These are phyloP conservation scores for Aureobasidium sp. DNA, from an alignment of 2,329 filamentous ascomycete species.

Conservation along the genomic window DNA sequence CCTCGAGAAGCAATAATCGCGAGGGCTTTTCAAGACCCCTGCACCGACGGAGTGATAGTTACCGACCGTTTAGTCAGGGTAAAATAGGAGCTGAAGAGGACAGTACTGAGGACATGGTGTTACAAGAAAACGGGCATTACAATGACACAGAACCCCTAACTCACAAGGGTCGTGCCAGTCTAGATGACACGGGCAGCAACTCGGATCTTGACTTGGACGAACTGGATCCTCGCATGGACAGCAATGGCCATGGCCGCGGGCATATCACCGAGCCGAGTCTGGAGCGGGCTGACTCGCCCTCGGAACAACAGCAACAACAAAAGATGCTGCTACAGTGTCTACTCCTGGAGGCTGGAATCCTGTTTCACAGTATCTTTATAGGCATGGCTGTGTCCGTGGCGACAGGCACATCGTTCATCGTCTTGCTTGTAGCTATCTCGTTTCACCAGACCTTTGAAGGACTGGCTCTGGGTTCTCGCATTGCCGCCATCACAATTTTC, in stretches of 20 bases:
- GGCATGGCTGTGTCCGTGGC: slow-evolving; percentile 67
- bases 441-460: slow-evolving; percentile 68
- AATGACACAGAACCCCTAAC: neutral
- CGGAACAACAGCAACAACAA: slow-evolving; percentile 39
- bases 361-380: slow-evolving; percentile 73
- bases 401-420: slow-evolving; percentile 55
- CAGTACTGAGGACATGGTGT: neutral
- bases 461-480: slow-evolving; percentile 63
- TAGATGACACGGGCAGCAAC: slow-evolving; percentile 21
- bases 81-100: slow-evolving; percentile 18
- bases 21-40: neutral
- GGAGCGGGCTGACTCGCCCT: neutral
- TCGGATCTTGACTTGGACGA: slow-evolving; percentile 27
- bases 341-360: slow-evolving; percentile 67
- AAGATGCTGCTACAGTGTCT: slow-evolving; percentile 67
- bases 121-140: neutral
- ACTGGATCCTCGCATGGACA: slow-evolving; percentile 23
- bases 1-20: neutral
- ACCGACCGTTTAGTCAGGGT: slow-evolving; percentile 24
- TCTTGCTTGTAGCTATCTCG: slow-evolving; percentile 61
- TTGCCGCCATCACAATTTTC: slow-evolving; percentile 64
- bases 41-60: slow-evolving; percentile 20
- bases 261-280: neutral
- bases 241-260: slow-evolving; percentile 3
- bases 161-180: neutral